Evolutionary conservation across 2,329 filamentous ascomycete species (phyloP).

Genomic region (Herpotrichia juniperi): DNA sequence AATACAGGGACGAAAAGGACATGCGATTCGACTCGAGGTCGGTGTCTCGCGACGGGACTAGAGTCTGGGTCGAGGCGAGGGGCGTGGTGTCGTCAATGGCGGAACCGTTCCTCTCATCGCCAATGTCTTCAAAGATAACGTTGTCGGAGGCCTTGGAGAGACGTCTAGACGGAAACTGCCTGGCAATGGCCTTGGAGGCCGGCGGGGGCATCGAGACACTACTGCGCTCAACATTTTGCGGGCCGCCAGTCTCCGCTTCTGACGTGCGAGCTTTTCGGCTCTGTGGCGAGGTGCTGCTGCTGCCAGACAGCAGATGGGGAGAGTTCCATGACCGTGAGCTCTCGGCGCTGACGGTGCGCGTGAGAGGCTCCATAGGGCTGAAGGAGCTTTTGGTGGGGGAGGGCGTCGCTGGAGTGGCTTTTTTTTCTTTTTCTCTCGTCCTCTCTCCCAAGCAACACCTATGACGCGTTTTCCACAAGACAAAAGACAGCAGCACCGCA

Average conservation of each 20-base stretch:
- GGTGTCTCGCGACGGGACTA: constrained; percentile 47
- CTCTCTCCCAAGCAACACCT: not conserved
- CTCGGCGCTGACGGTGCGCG: constrained; percentile 45
- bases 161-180: constrained; percentile 49
- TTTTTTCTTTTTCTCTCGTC: constrained; percentile 1
- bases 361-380: constrained; percentile 37
- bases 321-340: constrained; percentile 44
- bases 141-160: constrained; percentile 52
- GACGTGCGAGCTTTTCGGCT: constrained; percentile 64
- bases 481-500: not conserved
- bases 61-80: constrained; percentile 26
- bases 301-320: constrained; percentile 55
- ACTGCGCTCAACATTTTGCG: constrained; percentile 60
- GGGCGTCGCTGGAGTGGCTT: not conserved
- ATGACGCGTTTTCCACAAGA: not conserved
- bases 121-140: constrained; percentile 38
- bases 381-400: not conserved
- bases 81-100: constrained; percentile 56
- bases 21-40: constrained; percentile 65
- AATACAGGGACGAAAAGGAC: constrained; percentile 76
- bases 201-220: constrained; percentile 70
- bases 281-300: constrained; percentile 43
- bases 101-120: constrained; percentile 44
- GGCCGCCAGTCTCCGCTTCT: constrained; percentile 63
- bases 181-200: constrained; percentile 49